These are phyloP conservation scores for Coelastrella sp. DNA, from an alignment of 139 green algal species.

Conservation along the genomic window DNA sequence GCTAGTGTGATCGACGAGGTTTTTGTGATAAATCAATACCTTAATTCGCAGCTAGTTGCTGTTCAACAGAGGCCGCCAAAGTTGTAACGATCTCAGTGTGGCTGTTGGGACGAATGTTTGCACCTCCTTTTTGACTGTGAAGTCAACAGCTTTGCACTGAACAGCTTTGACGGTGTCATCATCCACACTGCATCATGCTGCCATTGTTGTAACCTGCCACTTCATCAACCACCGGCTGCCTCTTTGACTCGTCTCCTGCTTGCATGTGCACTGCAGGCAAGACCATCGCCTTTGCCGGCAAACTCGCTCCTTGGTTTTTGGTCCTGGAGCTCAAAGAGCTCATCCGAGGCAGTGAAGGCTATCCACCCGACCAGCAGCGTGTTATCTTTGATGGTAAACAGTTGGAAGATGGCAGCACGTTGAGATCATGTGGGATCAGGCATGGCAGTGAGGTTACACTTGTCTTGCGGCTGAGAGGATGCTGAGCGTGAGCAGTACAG, in stretches of 20 bases:
- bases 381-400: not conserved
- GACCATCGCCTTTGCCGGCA: not conserved
- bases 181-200: not conserved
- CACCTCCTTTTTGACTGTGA: too few relatives aligned
- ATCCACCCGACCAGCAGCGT: not conserved
- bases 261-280: not conserved
- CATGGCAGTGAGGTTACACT: not conserved
- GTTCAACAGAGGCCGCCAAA: too few relatives aligned
- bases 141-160: too few relatives aligned
- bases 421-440: not conserved
- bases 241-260: not conserved
- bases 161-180: too few relatives aligned
- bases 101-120: too few relatives aligned
- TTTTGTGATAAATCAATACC: too few relatives aligned
- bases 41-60: too few relatives aligned
- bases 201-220: not conserved
- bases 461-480: not conserved
- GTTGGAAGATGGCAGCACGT: not conserved
- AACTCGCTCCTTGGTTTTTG: not conserved
- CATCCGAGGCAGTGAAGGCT: not conserved
- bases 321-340: not conserved
- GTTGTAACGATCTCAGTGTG: too few relatives aligned
- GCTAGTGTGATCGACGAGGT: too few relatives aligned
- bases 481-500: not conserved
- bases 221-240: not conserved